Percentiles rank a stretch among this genome's conserved stretches.
Evolutionary conservation across 2,329 filamentous ascomycete genomes (phyloP).

Genomic region (Aphanoascus verrucosus): DNA sequence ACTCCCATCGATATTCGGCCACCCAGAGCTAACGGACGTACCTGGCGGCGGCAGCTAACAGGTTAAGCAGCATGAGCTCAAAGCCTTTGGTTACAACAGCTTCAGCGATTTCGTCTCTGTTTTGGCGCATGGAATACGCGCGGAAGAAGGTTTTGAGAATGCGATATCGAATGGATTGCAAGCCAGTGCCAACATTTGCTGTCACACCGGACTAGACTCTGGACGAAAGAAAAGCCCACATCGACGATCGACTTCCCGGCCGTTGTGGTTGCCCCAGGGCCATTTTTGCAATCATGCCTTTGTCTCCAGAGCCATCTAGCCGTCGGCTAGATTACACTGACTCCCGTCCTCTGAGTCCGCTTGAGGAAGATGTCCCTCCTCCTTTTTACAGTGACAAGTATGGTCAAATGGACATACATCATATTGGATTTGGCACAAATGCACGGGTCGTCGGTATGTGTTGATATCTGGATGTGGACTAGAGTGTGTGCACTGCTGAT

Average conservation of each 20-base stretch:
- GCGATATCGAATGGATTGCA: not conserved
- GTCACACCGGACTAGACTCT: not conserved
- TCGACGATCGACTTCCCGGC: not conserved
- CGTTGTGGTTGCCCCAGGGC: not conserved
- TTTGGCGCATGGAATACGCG: not conserved
- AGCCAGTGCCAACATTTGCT: not conserved
- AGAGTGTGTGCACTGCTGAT: not conserved
- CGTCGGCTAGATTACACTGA: not conserved
- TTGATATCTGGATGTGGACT: not conserved
- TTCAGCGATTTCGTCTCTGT: not conserved
- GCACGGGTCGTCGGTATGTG: conserved; percentile 46
- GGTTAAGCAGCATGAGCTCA: no score
- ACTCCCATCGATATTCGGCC: no score
- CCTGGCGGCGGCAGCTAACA: no score
- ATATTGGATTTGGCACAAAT: conserved; percentile 53
- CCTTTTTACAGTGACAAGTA: conserved; percentile 36
- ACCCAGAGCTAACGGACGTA: no score
- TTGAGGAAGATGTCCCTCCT: conserved; percentile 18
- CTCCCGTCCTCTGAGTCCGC: not conserved
- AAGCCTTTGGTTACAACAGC: no score
- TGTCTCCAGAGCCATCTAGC: not conserved
- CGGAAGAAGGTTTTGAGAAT: not conserved
- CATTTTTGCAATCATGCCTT: not conserved
- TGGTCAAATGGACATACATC: conserved; percentile 51
- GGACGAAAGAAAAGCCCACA: not conserved